These are phyloP conservation scores for Candida anglica DNA, from an alignment of 805 yeast genomes.

Conservation along the genomic window DNA sequence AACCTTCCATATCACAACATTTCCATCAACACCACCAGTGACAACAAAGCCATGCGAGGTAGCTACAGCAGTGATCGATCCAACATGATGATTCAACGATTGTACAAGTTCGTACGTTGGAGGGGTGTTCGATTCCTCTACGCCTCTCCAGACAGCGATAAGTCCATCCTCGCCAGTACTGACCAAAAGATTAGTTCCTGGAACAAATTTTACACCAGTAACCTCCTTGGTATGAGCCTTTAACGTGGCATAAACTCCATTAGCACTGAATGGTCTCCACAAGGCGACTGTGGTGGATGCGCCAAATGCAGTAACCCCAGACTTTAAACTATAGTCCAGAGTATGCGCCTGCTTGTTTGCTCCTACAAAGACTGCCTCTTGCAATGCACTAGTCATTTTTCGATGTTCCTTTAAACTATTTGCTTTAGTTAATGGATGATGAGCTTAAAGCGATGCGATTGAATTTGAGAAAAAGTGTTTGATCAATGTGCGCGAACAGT, in stretches of 20 bases:
- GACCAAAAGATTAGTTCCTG: conserved; percentile 41
- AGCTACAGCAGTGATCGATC: conserved; percentile 54
- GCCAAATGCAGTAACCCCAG: conserved; percentile 60
- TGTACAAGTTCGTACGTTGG: conserved; percentile 28
- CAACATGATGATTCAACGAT: conserved; percentile 35
- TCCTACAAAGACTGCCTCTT: conserved; percentile 65
- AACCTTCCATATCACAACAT: conserved; percentile 49
- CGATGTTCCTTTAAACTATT: too few species aligned
- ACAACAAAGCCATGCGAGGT: conserved; percentile 36
- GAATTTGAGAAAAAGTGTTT: not conserved
- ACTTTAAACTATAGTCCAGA: conserved; percentile 43
- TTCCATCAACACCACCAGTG: conserved; percentile 66
- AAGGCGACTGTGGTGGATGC: conserved; percentile 64
- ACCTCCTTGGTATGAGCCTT: conserved; percentile 61
- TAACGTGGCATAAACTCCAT: conserved; percentile 53
- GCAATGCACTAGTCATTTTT: conserved; percentile 11
- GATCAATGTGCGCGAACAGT: too few species aligned
- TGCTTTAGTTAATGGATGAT: not conserved
- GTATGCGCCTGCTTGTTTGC: conserved; percentile 65
- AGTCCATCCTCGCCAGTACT: conserved; percentile 67
- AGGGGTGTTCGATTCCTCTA: not conserved
- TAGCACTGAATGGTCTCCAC: conserved; percentile 53
- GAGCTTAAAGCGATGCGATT: not conserved
- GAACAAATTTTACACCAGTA: conserved; percentile 58
- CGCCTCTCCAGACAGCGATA: conserved; percentile 54